Base-by-base conservation (phyloP, 2,329 filamentous ascomycete species). In the Alternaria conjuncta region DNA sequence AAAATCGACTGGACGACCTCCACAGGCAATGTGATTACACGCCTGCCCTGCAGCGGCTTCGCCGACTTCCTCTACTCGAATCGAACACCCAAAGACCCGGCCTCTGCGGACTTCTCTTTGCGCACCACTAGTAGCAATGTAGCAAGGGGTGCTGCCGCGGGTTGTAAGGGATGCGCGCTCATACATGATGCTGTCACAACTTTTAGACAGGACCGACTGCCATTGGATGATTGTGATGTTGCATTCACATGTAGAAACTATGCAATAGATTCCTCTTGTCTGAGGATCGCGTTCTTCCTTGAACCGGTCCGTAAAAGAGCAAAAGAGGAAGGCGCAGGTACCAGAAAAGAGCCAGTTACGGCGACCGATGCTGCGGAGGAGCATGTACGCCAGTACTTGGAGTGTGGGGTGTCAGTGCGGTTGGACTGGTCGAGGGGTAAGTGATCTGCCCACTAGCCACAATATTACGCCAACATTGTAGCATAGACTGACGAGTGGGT, bases 161-260 rank as follows among this genome's bases (percentile, higher is more conserved):
- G 15, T n/a, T 41, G 32, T n/a, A 41, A n/a, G 32, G 32, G 32
- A 41, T 41, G 32, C 10, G 15, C 32, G 32, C 15, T 41, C 8
- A 9, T 41, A 5, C 32, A 41, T 8, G 32, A 41, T 41, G 32
- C 32, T 41, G 32, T 41, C 32, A 41, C 32, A 15, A 41, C 32
- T n/a, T 41, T 41, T 5, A 41, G 15, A n/a, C 15, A 5, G 8
- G 15, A n/a, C 4, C 32, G 32, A 41, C 15, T 41, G 15, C 32
- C 32, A 5, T 9, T 5, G 0, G 32, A 41, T 41, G 32, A n/a
- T 5, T 36, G 32, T 36, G 3, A 8, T 36, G n/a, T 36, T 2
- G 9, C 1, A 8, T n/a, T 15, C 0, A 5, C 2, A 8, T 15
- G 13, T n/a, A 15, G 6, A n/a, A n/a, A 36, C 7, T 1, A 5